Evolutionary conservation across 1,139 yeast species (phyloP).

Genomic region (Wickerhamomyces sp.): DNA sequence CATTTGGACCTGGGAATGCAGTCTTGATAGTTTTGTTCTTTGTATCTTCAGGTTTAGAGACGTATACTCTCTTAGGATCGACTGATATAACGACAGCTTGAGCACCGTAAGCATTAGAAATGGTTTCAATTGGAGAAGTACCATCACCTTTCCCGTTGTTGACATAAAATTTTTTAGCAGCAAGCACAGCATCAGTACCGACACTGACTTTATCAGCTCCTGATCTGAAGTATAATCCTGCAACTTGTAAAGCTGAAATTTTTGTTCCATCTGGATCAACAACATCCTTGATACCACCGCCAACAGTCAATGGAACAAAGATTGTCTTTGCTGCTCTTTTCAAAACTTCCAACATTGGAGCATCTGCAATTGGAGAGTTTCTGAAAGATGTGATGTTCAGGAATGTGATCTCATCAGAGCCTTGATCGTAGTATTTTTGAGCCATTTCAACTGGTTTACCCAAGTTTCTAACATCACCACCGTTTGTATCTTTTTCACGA

Average conservation of each 20-base stretch:
- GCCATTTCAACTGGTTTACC: conserved; percentile 97
- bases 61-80: conserved; percentile 86
- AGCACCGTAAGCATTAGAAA: conserved; percentile 84
- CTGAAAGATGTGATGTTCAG: conserved; percentile 92
- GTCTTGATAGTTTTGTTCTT: conserved; percentile 60
- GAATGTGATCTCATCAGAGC: conserved; percentile 95
- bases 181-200: conserved; percentile 93
- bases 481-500: conserved; percentile 55
- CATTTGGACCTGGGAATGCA: conserved; percentile 66
- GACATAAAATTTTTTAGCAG: conserved; percentile 77
- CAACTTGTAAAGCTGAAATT: conserved; percentile 85
- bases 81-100: conserved; percentile 98
- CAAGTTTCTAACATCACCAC: conserved; percentile 71
- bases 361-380: conserved; percentile 84
- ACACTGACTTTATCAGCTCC: conserved; percentile 98
- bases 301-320: conserved; percentile 94
- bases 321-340: conserved; percentile 79
- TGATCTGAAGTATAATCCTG: conserved; percentile 82
- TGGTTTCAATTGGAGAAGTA: conserved; percentile 81
- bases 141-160: conserved; percentile 59
- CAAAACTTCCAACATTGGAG: conserved; percentile 92
- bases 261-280: conserved; percentile 73
- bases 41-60: conserved; percentile 53
- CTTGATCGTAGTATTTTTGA: conserved; percentile 80
- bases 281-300: conserved; percentile 94